Evolutionary conservation across 2,329 filamentous ascomycete species (phyloP).

Genomic region (Teratosphaeria gauchensis): DNA sequence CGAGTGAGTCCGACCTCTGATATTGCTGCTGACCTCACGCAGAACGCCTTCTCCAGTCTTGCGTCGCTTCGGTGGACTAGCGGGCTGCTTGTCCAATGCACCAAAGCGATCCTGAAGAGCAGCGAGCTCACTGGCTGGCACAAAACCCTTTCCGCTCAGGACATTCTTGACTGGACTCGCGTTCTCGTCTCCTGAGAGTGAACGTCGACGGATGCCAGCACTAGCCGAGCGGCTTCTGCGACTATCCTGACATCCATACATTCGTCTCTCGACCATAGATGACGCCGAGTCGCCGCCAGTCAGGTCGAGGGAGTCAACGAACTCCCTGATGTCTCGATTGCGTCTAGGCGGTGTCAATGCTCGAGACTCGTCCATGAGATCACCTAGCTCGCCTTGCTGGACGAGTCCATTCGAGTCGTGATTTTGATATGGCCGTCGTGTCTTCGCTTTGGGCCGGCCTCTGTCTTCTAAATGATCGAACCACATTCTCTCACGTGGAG

Average conservation of each 20-base stretch:
- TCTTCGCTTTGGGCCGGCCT: slow-evolving; percentile 2
- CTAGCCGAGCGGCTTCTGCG: not conserved
- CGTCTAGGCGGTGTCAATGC: slow-evolving; percentile 15
- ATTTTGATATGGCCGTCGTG: not conserved
- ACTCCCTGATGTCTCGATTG: slow-evolving; percentile 26
- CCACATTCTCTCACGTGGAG: slow-evolving; percentile 17
- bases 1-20: not conserved
- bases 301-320: slow-evolving; percentile 10
- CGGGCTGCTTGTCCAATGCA: slow-evolving; percentile 3
- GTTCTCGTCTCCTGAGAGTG: slow-evolving; percentile 6
- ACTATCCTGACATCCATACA: slow-evolving; percentile 3
- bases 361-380: slow-evolving; percentile 11
- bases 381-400: slow-evolving; percentile 18
- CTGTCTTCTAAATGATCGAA: slow-evolving; percentile 20
- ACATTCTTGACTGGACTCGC: not conserved
- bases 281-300: slow-evolving; percentile 1
- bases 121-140: slow-evolving; percentile 21
- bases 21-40: slow-evolving; percentile 17
- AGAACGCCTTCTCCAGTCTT: slow-evolving; percentile 14
- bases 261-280: slow-evolving; percentile 7
- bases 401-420: slow-evolving; percentile 10
- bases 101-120: slow-evolving; percentile 3
- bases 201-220: not conserved
- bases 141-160: slow-evolving; percentile 12
- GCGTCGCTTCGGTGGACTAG: slow-evolving; percentile 13